Evolutionary conservation across 106 monocot species (phyloP), one percentile per base, ranked within the genome.

Genomic region (Phalaenopsis aphrodite): DNA sequence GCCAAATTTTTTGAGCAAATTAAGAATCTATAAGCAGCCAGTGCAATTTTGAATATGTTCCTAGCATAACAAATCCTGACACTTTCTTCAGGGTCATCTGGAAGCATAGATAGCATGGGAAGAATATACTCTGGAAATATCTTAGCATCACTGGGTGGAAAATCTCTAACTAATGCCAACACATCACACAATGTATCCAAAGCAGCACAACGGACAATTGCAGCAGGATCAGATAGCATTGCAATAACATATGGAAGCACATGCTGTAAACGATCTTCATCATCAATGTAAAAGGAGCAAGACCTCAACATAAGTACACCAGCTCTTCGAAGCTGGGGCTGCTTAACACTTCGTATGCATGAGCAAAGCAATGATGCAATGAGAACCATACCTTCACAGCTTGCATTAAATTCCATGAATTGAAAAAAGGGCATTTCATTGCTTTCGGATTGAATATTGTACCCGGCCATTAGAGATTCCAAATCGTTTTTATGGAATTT

Each of bases 81-180:
- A 81, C 94, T 98, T 93, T 98, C 92, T 77, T 98, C 98, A 37
- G 94, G 82, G 83, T 98, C 98, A 89, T 94, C 92, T 19, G 98
- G 98, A 85, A 98, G 92, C 89, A 85, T 92, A 23, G 98, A 98
- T 67, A 98, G 90, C 98, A 98, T 98, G 77, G 98, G 98, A 75
- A 98, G 94, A 73, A 98, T 98, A 86, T 98, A 98, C 56, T 94
- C 98, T 2, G 94, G 90, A 82, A 98, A 98, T 83, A 98, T 94
- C 88, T 90, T 94, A 41, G 92, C 92, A 86, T 98, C 98, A 88
- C 98, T 98, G 45, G 94, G 94, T 57, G 94, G 90, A 41, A 98
- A 98, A 80, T 92, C 92, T 82, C 77, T 84, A 83, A 98, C 86
- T 36, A 92, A 82, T 79, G 89, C 83, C 77, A 98, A 82, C 78